Percentiles rank a stretch among this genome's conserved stretches.
These are phyloP conservation scores for Chenopodium berlandieri DNA, from an alignment of 148 eudicot genomes.

Conservation along the genomic window DNA sequence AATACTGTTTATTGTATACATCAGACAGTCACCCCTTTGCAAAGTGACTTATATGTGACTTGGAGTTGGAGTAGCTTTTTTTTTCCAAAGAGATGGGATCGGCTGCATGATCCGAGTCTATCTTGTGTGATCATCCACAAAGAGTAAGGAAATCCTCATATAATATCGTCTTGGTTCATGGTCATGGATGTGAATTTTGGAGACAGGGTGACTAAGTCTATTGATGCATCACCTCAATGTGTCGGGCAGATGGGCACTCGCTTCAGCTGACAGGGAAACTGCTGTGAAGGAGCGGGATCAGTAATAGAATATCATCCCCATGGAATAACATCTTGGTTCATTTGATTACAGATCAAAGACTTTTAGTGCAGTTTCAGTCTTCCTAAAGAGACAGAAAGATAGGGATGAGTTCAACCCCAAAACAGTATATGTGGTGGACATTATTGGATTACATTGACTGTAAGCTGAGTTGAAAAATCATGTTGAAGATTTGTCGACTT, in stretches of 20 bases:
- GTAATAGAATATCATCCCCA: no score
- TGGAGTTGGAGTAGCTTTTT: neutral
- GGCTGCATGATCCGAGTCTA: no score
- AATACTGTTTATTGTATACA: no score
- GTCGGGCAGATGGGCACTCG: no score
- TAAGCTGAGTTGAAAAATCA: slow-evolving; percentile 14
- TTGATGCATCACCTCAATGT: neutral
- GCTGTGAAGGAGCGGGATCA: no score
- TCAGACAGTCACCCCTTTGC: neutral
- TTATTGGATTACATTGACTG: neutral
- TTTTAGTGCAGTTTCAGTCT: neutral
- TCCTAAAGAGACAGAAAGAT: neutral
- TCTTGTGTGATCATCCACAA: no score
- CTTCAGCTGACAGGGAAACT: no score
- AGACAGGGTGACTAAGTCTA: neutral
- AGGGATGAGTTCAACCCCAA: neutral
- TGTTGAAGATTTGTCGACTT: slow-evolving; percentile 5
- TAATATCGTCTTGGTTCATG: no score
- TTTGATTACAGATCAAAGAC: neutral
- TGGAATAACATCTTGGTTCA: neutral
- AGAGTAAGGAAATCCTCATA: no score
- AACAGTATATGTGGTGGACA: neutral
- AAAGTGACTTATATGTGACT: neutral
- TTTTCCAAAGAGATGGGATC: no score
- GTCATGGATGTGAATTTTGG: no score